phyloP scores from a whole-genome alignment of 192 early-diverging fungal genomes.

The Podila minutissima region DNA sequence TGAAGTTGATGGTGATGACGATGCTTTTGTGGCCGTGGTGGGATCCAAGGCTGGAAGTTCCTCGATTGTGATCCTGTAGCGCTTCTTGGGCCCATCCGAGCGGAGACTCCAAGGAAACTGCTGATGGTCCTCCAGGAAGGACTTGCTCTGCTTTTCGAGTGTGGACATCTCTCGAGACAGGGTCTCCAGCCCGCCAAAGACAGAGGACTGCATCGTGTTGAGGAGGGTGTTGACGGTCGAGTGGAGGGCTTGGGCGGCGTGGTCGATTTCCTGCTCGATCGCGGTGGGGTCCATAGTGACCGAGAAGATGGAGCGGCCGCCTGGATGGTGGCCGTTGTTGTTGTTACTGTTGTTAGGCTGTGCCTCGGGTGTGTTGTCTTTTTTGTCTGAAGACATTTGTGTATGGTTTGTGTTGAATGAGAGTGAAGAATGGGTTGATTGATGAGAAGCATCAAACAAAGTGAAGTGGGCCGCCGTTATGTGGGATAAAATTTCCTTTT shows the following conservation, averaged over 20 bases:
- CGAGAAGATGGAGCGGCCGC: slow-evolving; percentile 24
- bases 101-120: slow-evolving; percentile 34
- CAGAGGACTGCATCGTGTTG: slow-evolving; percentile 40
- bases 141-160: slow-evolving; percentile 19
- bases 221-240: slow-evolving; percentile 36
- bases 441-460: slow-evolving; percentile 13
- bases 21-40: background rate
- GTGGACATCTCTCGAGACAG: slow-evolving; percentile 35
- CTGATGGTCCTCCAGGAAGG: slow-evolving; percentile 16
- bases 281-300: slow-evolving; percentile 43
- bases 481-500: background rate
- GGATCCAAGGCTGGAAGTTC: slow-evolving; percentile 26
- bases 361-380: background rate
- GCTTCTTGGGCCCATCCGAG: slow-evolving; percentile 36
- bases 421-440: background rate
- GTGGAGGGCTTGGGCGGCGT: slow-evolving; percentile 38
- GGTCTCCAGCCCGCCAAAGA: slow-evolving; percentile 45
- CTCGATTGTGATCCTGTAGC: slow-evolving; percentile 45
- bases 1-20: too few relatives aligned
- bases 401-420: background rate
- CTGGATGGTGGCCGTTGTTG: slow-evolving; percentile 2
- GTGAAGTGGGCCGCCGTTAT: background rate
- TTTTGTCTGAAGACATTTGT: slow-evolving; percentile 3
- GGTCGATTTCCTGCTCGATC: slow-evolving; percentile 33
- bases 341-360: slow-evolving; percentile 1